Conservation (phyloP, 129 eudicot genomes). For the Logfia minima region DNA sequence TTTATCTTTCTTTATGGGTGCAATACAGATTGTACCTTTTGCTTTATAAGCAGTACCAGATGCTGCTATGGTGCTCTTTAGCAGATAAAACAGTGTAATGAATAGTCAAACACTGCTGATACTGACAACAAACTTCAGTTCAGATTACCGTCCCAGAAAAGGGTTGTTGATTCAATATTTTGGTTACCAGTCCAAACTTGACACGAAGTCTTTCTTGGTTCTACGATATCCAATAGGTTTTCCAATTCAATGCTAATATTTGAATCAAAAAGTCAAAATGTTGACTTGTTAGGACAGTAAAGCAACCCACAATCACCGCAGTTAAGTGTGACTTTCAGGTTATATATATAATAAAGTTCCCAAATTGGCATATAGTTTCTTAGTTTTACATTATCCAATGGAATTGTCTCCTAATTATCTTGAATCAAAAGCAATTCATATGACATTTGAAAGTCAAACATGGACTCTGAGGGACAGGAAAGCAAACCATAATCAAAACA, state of each 20-base stretch:
- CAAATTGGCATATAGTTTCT: neutral
- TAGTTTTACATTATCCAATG: neutral
- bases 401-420: neutral
- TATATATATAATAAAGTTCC: neutral
- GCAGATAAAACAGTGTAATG: neutral
- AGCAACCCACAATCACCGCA: neutral
- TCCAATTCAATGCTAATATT: neutral
- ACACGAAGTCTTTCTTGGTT: neutral
- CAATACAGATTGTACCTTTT: slow-evolving; percentile 14
- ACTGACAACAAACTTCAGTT: neutral
- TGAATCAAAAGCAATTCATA: neutral
- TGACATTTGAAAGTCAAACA: neutral
- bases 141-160: slow-evolving; percentile 6
- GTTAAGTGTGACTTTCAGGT: neutral
- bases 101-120: slow-evolving; percentile 6
- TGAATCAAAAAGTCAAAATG: neutral
- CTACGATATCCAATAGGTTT: neutral
- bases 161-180: slow-evolving; percentile 10
- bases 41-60: slow-evolving; percentile 17
- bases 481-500: neutral
- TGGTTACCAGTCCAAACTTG: neutral
- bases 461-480: neutral
- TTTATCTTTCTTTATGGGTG: slow-evolving; percentile 9
- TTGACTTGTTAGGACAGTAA: neutral
- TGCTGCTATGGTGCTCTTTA: neutral